Evolutionary conservation across 129 eudicot species (phyloP), one percentile per base, ranked within the genome.

Genomic region (Flaveria bidentis): DNA sequence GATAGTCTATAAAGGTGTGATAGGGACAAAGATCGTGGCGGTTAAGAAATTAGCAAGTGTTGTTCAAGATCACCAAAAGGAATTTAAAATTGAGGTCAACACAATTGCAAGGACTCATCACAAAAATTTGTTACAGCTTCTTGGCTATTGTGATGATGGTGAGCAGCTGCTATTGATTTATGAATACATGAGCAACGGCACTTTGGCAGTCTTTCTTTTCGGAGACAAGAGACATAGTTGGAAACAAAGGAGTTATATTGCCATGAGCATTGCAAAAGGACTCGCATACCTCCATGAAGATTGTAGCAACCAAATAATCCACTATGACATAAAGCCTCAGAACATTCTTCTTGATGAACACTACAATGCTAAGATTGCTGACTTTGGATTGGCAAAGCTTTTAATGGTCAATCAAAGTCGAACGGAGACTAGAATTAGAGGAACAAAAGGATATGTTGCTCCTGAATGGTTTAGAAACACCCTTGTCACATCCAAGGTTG

Each of bases 291-390:
- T 85, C 18, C 92, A 88, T 61, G 89, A 88, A 71, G 91, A 87
- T 17, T 89, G 96, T 73, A 85, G 51, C 63, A 81, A 81, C 1
- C 89, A 81, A 61, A 87, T 89, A 76, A 88, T 88, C 41, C 92
- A 88, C 44, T 88, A 89, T 39, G 91, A 89, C 53, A 89, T 89
- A 74, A 88, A 88, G 84, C 94, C 94, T 42, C 88, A 85, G 14
- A 88, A 88, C 22, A 79, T 88, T 53, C 92, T 88, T 72, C 81
- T 88, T 49, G 94, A 86, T 71, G 91, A 86, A 0, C 71, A 84
- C 63, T 78, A 36, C 78, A 82, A 82, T 69, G 84, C 91, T 10
- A 28, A 72, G 64, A 86, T 89, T 46, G 64, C 87, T 18, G 91
- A 89, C 39, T 89, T 89, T 49, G 89, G 95, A 55, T 74, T 89